Base-by-base conservation (phyloP, 768 basidiomycete species). In the Termitomyces sp. region DNA sequence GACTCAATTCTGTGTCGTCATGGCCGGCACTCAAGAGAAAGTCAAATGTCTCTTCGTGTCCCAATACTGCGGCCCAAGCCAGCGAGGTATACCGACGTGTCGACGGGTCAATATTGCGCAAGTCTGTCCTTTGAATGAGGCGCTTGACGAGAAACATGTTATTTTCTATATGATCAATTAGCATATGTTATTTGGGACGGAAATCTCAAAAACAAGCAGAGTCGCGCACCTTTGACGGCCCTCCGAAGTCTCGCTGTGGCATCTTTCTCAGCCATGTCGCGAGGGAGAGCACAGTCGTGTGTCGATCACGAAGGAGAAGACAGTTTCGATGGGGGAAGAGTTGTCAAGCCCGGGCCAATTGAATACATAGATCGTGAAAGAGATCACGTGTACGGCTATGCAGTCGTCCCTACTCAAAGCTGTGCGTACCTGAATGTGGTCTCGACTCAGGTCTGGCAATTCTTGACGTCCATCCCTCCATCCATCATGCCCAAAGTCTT, bases 121-220 rank as follows among this genome's bases (percentile, higher is more conserved):
- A 84, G 64, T 97, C 94, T 9, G 88, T 88, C 62, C 88, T 76
- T 69, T 90, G 84, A 52, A 93, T 79, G 60, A 98, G 85, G 33
- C 95, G 82, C 73, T 86, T 89, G 65, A 97, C 91, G 57, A 96
- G 84, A 62, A 94, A 88, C 60, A 97, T 83, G 73, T 96, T 96
- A 74, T 96, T 95, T 74, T 96, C 95, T 98, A 66, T 35, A 52
- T 33, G 46, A 49, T 40, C 27, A 64, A 57, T 59, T 42, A 63
- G 59, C n/a, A n/a, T 23, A 57, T 35, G 5, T 12, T 18, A 5
- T 22, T 29, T 41, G 15, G 36, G 33, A 23, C 15, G 33, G 23
- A 59, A 27, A 29, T 38, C 23, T 42, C 32, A 31, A 40, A 16
- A 25, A 48, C 38, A 31, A 27, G 33, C 13, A 27, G 46, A 42